Base-by-base conservation (phyloP, 1,284 basidiomycete species). In the Takashimella koratensis region DNA sequence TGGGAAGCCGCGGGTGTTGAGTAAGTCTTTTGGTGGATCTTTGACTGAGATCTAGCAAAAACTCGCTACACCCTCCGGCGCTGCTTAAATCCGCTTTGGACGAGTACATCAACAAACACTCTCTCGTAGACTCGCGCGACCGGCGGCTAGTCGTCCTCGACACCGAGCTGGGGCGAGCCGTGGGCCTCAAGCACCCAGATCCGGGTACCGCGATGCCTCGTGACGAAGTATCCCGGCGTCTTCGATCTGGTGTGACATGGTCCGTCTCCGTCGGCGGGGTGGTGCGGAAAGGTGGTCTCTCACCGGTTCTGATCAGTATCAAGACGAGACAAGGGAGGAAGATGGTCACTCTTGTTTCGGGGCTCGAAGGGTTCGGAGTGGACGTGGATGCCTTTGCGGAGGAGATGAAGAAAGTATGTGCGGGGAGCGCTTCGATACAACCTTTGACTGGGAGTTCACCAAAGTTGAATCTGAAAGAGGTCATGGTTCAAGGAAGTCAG, bases 401-500 rank as follows among this genome's bases (percentile, higher is more conserved):
- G 43, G 88, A 90, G 53, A 76, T 94, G 49, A 81, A 84, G 56
- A 85, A 83, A 66, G 64, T 79, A 0, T 93, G 90, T 64, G 90
- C 90, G 2, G 84, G 86, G 43, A 81, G 87, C 2, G 88, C 90
- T 0, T 84, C 85, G 39, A 71, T 76, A 2, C 68, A 71, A 58
- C 71, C 75, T 0, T 58, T 77, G 22, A 56, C 60, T 0, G 76
- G 76, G 3, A 66, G 68, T 13, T 67, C 68, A 26, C 72, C 71
- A 2, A 73, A 74, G 52, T 55, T 75, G 20, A 63, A 67, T 44
- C 56, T 74, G 3, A 68, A 83, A 51, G 86, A 91, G 65, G 84
- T 92, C 5, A 78, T 88, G 65, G 84, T 92, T 0, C 89, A 92
- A 70, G 90, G 90, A 0, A 87, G 86, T 58, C 90, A 93, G 66